phyloP scores from a whole-genome alignment of 2,329 filamentous ascomycete species.

The Fusarium multiceps region DNA sequence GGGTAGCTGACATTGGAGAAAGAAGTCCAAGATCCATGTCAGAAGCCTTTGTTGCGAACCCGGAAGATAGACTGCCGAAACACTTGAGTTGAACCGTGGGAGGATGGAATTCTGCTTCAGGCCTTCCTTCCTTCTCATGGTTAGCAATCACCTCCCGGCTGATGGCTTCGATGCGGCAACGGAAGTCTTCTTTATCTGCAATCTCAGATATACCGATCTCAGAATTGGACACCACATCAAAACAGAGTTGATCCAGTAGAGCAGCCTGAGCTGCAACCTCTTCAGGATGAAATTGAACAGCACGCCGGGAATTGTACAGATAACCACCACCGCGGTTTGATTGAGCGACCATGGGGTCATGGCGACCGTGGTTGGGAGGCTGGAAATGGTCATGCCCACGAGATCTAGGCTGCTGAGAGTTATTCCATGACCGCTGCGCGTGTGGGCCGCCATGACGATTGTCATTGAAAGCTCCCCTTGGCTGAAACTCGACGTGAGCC shows the following conservation, averaged over 20 bases:
- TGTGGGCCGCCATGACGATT: slow-evolving; percentile 31
- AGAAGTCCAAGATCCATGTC: slow-evolving; percentile 90
- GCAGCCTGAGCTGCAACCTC: slow-evolving; percentile 61
- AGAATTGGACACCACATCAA: slow-evolving; percentile 60
- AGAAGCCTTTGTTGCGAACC: slow-evolving; percentile 87
- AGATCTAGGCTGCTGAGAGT: slow-evolving; percentile 29
- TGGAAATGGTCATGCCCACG: slow-evolving; percentile 45
- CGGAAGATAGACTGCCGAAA: slow-evolving; percentile 85
- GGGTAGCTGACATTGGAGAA: slow-evolving; percentile 67
- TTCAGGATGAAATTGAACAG: slow-evolving; percentile 53
- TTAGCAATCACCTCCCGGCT: slow-evolving; percentile 69
- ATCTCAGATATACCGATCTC: slow-evolving; percentile 74
- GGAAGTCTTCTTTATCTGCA: slow-evolving; percentile 77
- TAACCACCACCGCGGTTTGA: slow-evolving; percentile 27
- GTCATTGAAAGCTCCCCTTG: slow-evolving; percentile 27
- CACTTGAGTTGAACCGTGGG: slow-evolving; percentile 75
- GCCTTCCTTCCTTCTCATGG: slow-evolving; percentile 59
- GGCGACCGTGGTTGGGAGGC: slow-evolving; percentile 12
- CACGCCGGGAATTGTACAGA: slow-evolving; percentile 40
- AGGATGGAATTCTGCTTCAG: slow-evolving; percentile 60
- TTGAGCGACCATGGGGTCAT: slow-evolving; percentile 17
- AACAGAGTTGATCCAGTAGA: slow-evolving; percentile 62
- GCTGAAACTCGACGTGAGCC: slow-evolving; percentile 37
- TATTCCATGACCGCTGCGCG: slow-evolving; percentile 38
- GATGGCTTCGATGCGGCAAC: slow-evolving; percentile 70